These are phyloP conservation scores for Lipomyces chichibuensis DNA, from an alignment of 805 yeast genomes.

Conservation along the genomic window DNA sequence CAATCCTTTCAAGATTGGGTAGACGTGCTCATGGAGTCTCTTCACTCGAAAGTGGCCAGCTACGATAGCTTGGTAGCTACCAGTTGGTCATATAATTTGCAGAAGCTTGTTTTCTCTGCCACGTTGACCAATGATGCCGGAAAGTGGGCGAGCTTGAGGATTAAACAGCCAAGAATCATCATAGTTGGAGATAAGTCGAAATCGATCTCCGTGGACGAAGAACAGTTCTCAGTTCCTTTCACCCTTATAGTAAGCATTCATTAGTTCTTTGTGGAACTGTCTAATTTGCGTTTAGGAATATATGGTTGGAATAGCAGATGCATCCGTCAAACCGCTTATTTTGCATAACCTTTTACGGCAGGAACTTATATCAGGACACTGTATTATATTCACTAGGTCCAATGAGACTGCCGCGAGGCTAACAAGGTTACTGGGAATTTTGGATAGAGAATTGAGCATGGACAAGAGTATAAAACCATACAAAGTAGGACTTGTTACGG, in stretches of 20 bases:
- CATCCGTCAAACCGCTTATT: constrained; percentile 69
- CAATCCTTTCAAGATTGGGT: constrained; percentile 96
- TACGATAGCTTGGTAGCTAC: constrained; percentile 17
- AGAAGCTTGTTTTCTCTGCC: constrained; percentile 83
- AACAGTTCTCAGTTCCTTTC: constrained; percentile 47
- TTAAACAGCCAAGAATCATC: constrained; percentile 70
- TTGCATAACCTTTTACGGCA: constrained; percentile 57
- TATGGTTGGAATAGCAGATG: constrained; percentile 41
- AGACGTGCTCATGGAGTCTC: constrained; percentile 46
- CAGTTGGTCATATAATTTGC: constrained; percentile 42
- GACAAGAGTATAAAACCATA: constrained; percentile 18
- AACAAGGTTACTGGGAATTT: constrained; percentile 57
- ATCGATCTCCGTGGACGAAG: constrained; percentile 25
- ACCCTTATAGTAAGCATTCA: constrained; percentile 36
- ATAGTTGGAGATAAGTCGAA: constrained; percentile 60
- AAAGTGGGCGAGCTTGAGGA: constrained; percentile 69
- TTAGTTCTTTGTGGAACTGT: neutral
- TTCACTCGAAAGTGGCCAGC: constrained; percentile 24
- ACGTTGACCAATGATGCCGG: constrained; percentile 94
- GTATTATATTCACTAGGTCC: constrained; percentile 70
- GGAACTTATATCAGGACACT: constrained; percentile 44
- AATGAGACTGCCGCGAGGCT: constrained; percentile 88
- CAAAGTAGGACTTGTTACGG: constrained; percentile 43
- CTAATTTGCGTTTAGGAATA: constrained; percentile 38
- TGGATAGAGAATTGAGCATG: constrained; percentile 43